Evolutionary conservation across 148 eudicot genomes (phyloP).

Genomic region (Rhododendron simsii): DNA sequence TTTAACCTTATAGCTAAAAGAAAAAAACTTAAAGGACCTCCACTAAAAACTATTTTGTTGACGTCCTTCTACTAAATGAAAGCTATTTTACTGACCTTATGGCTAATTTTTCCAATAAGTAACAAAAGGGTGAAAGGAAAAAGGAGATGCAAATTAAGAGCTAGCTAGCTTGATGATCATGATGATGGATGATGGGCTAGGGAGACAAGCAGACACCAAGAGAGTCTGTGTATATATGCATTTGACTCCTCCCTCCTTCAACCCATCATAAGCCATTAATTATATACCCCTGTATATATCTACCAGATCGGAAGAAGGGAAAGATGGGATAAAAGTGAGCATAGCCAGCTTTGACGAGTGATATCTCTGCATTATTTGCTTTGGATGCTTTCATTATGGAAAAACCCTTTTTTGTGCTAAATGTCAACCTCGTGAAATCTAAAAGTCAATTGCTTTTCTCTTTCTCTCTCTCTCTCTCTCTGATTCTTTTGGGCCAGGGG

Average conservation of each 20-base stretch:
- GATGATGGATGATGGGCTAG: neutral
- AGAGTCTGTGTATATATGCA: constrained; percentile 1
- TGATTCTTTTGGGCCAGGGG: constrained; percentile 28
- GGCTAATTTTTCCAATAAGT: neutral
- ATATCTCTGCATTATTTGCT: constrained; percentile 12
- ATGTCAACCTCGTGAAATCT: constrained; percentile 32
- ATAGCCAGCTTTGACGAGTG: constrained; percentile 1
- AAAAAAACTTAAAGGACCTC: no score
- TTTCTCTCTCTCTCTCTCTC: neutral
- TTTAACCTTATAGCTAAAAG: no score
- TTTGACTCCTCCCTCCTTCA: constrained; percentile 2
- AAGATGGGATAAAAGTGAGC: no score
- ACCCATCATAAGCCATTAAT: constrained; percentile 11
- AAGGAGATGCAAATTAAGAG: neutral
- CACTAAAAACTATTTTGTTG: no score
- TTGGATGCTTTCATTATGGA: constrained; percentile 28
- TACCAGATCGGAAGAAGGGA: neutral
- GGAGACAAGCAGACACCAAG: constrained; percentile 33
- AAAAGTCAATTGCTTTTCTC: constrained; percentile 21
- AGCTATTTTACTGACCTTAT: no score
- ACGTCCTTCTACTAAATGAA: no score
- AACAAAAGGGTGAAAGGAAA: neutral
- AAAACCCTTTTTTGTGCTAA: constrained; percentile 24
- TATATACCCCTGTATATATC: neutral
- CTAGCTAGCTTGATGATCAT: neutral